These are phyloP conservation scores for Farysia itapuensis DNA, from an alignment of 1,284 basidiomycete genomes.

Conservation along the genomic window DNA sequence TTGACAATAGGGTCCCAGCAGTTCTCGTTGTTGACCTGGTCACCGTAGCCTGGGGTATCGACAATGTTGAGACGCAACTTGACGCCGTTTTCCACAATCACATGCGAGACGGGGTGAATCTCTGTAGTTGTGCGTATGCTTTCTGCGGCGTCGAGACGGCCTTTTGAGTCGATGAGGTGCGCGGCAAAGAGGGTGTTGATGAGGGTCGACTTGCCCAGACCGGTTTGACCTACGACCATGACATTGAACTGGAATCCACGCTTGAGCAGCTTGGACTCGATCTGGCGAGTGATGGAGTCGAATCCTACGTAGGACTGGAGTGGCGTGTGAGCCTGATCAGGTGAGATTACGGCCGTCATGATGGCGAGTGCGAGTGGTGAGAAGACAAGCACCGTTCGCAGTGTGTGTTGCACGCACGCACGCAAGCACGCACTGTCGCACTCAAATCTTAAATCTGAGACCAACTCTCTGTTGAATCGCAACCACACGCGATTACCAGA, in stretches of 20 bases:
- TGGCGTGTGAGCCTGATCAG: constrained; percentile 39
- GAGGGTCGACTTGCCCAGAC: constrained; percentile 95
- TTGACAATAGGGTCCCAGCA: constrained; percentile 99
- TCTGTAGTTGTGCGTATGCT: constrained; percentile 91
- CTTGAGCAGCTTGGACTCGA: constrained; percentile 98
- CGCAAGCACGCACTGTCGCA: no score
- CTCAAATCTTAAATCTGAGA: no score
- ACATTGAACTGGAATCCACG: constrained; percentile 96
- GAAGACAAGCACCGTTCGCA: no score
- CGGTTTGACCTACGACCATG: constrained; percentile 77
- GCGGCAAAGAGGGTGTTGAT: constrained; percentile 99
- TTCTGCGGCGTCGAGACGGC: constrained; percentile 82
- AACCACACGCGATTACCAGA: no score
- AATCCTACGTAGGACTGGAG: constrained; percentile 61
- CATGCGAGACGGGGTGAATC: constrained; percentile 92
- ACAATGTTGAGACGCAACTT: constrained; percentile 94
- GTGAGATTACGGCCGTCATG: constrained; percentile 22
- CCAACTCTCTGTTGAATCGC: no score
- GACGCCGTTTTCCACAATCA: constrained; percentile 94
- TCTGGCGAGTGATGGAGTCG: constrained; percentile 82
- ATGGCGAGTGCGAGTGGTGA: neutral
- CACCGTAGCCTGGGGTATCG: constrained; percentile 97
- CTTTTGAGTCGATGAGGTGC: constrained; percentile 96
- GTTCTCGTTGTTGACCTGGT: constrained; percentile 98
- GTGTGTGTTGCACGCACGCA: no score